These are phyloP conservation scores for Fusarium stilboides DNA, from an alignment of 2,329 filamentous ascomycete genomes.

Conservation along the genomic window DNA sequence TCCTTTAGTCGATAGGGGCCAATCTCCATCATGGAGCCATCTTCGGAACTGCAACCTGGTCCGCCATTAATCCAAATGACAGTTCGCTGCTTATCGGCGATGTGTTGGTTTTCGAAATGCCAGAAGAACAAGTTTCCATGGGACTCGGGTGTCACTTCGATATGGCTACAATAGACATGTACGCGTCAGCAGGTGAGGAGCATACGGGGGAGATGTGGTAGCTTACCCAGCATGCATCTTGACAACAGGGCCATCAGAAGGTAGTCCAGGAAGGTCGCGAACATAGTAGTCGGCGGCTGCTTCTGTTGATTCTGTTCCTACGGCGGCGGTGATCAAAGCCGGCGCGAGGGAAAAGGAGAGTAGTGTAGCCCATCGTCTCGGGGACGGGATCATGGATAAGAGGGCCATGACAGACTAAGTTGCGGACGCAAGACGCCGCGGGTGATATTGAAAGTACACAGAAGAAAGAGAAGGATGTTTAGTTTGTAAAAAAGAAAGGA, in stretches of 20 bases:
- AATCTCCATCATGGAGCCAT: slow-evolving; percentile 95
- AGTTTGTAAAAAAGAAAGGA: slow-evolving; percentile 15
- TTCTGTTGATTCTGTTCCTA: slow-evolving; percentile 45
- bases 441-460: slow-evolving; percentile 18
- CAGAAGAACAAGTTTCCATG: slow-evolving; percentile 99
- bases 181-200: slow-evolving; percentile 44
- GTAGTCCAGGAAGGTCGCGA: slow-evolving; percentile 85
- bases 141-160: slow-evolving; percentile 87
- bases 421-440: slow-evolving; percentile 42
- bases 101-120: slow-evolving; percentile 96
- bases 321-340: slow-evolving; percentile 51
- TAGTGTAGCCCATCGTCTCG: slow-evolving; percentile 52
- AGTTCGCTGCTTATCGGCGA: slow-evolving; percentile 90
- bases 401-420: slow-evolving; percentile 46
- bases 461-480: slow-evolving; percentile 14
- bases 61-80: slow-evolving; percentile 98
- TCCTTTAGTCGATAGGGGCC: slow-evolving; percentile 91
- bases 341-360: slow-evolving; percentile 61
- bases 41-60: slow-evolving; percentile 96
- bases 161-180: slow-evolving; percentile 73
- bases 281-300: slow-evolving; percentile 87
- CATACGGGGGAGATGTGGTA: slow-evolving; percentile 3
- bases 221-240: slow-evolving; percentile 99
- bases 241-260: slow-evolving; percentile 77
- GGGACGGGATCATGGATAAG: slow-evolving; percentile 43